Base-by-base conservation (phyloP, 306 rosid species). In the Acacia crassicarpa region DNA sequence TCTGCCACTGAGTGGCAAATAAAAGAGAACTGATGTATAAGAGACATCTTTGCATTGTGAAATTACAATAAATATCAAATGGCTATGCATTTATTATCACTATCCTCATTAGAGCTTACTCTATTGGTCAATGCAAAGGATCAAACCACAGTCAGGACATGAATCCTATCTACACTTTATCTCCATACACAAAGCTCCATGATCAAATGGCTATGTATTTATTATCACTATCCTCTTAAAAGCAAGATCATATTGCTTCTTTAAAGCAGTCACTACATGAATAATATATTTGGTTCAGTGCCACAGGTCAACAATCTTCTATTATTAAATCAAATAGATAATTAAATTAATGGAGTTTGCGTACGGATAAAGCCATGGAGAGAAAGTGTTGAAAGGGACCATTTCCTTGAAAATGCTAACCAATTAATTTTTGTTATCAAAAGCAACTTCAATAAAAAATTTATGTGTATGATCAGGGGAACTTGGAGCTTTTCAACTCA, bases 1-100 rank as follows among this genome's bases (percentile, higher is more conserved):
- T 62, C 61, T n/a, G 68, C 72, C 62, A 75, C 71, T 79, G 62
- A 68, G 74, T 66, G 43, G 62, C 48, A 76, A 62, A 78, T 6
- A 58, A 27, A 27, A 27, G 9, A 32, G 33, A 74, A 16, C 51
- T 81, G 7, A 30, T 72, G 78, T 65, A 22, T 45, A 56, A 44
- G 71, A 75, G 13, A 63, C 3, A 9, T 46, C 4, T 48, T 75
- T 61, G 43, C 73, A 61, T 23, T 33, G 22, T 30, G 51, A 30
- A 46, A 51, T 38, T 75, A 63, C 43, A 67, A 71, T 4, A 61
- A 43, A 81, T 41, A 72, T 74, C 75, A 72, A 81, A 35, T 27
- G 27, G 27, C 27, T 27, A 27, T 27, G 27, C 27, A 27, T 27
- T 27, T 27, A 27, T 27, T 27, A 27, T 27, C 27, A 27, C 27